Evolutionary conservation across 331 rosid species (phyloP), one percentile per base, ranked within the genome.

Genomic region (Rosa hybrid): DNA sequence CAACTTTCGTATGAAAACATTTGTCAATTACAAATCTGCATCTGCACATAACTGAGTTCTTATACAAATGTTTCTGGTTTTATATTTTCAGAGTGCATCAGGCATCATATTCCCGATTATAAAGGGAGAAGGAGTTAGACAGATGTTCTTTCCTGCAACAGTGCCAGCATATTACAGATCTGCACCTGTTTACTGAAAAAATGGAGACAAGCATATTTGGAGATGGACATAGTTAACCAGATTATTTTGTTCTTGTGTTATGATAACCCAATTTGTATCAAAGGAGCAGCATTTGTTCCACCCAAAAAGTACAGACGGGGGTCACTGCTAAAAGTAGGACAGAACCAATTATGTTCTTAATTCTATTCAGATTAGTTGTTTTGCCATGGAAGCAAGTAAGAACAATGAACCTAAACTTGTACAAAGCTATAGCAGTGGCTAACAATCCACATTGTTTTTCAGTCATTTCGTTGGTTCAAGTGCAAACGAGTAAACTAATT

Each of bases 151-250:
- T 50, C 96, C 96, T 0, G 82, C 48, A 76, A 90, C 88, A 3
- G 89, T 90, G 78, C 94, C 97, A 23, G 96, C 98, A 34, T 92
- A 90, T 83, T 90, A 94, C 84, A 87, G 97, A 85, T 75, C 85
- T 69, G 92, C 97, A 81, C 94, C 91, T 51, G 7, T 78, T 68
- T 38, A 81, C 41, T 74, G 38, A 76, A 78, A 76, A 68, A 60
- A 77, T 30, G 5, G 48, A 83, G 60, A 74, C 53, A 71, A 27
- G 20, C 20, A 6, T 14, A 12, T 7, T 12, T 3, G 70, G 70
- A 64, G 70, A 64, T 12, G 6, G 6, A 64, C 39, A 12, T 30
- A 13, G 39, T 25, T 23, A 25, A 0, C 41, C 7, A 23, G 38
- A 62, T 9, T 62, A 21, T 21, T 60, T 62, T 49, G 45, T 60